These are phyloP conservation scores for Plectosphaerella cucumerina DNA, from an alignment of 2,329 filamentous ascomycete species.

Conservation along the genomic window DNA sequence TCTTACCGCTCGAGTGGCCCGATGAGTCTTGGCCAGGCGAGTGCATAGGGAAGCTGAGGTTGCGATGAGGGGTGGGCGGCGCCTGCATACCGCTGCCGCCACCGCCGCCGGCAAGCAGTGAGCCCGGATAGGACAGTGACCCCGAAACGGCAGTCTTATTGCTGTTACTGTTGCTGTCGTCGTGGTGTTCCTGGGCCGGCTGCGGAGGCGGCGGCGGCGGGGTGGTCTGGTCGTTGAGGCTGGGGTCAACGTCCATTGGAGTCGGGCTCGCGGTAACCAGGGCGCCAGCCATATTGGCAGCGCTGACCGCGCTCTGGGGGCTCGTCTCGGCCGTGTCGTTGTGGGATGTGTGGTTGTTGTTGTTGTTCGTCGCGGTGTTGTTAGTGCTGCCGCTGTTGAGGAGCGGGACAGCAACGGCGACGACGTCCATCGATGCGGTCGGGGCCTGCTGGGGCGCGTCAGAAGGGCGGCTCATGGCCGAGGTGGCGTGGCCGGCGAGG, in stretches of 20 bases:
- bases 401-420: slow-evolving; percentile 16
- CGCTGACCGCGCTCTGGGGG: slow-evolving; percentile 35
- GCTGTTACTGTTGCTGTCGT: too few species aligned
- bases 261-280: slow-evolving; percentile 46
- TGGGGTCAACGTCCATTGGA: slow-evolving; percentile 51
- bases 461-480: slow-evolving; percentile 51
- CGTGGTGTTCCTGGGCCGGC: slow-evolving; percentile 33
- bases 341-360: slow-evolving; percentile 24
- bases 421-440: slow-evolving; percentile 36
- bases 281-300: slow-evolving; percentile 35
- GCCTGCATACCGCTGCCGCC: slow-evolving; percentile 34
- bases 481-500: slow-evolving; percentile 47
- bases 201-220: slow-evolving; percentile 31
- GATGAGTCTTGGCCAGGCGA: slow-evolving; percentile 43
- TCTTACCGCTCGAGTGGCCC: slow-evolving; percentile 60
- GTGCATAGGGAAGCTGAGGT: slow-evolving; percentile 55
- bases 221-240: slow-evolving; percentile 28
- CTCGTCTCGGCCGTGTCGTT: slow-evolving; percentile 37
- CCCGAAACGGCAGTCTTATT: slow-evolving; percentile 30
- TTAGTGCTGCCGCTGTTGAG: too few species aligned
- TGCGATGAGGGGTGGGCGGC: slow-evolving; percentile 35
- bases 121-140: slow-evolving; percentile 52
- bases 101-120: slow-evolving; percentile 27
- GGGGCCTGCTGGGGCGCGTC: slow-evolving; percentile 45
- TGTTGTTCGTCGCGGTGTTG: slow-evolving; percentile 17